These are phyloP conservation scores for Lagerstroemia speciosa DNA, from an alignment of 345 rosid genomes.

Conservation along the genomic window DNA sequence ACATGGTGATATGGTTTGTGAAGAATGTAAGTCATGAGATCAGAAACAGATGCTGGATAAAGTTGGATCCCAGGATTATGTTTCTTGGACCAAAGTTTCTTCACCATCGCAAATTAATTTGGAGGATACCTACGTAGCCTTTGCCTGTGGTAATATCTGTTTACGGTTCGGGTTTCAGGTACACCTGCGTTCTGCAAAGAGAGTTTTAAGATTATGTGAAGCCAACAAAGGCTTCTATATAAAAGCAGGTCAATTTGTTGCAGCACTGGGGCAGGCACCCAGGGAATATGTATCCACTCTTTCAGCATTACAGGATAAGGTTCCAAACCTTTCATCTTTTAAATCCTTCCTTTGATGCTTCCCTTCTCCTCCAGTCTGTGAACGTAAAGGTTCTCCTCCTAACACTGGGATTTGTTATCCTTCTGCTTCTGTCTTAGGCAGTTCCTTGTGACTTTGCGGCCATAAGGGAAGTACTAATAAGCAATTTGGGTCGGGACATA, in stretches of 20 bases:
- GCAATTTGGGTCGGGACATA: constrained; percentile 49
- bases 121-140: background rate
- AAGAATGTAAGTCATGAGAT: background rate
- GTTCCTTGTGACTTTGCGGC: constrained; percentile 62
- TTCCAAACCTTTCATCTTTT: constrained; percentile 9
- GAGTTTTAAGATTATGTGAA: constrained; percentile 60
- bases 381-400: background rate
- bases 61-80: background rate
- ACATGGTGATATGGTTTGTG: background rate
- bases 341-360: background rate
- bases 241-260: constrained; percentile 89
- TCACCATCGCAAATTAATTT: background rate
- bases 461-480: constrained; percentile 43
- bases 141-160: background rate
- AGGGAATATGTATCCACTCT: constrained; percentile 58
- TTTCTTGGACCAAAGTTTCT: background rate
- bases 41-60: background rate
- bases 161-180: constrained; percentile 28
- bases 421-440: constrained; percentile 33
- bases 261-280: constrained; percentile 68
- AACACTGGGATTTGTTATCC: constrained; percentile 10
- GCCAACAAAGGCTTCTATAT: constrained; percentile 74
- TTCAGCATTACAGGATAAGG: constrained; percentile 80
- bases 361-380: background rate
- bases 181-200: constrained; percentile 70